Evolutionary conservation across 768 basidiomycete genomes (phyloP), one percentile per base, ranked within the genome.

Genomic region (Tephrocybe sp.): DNA sequence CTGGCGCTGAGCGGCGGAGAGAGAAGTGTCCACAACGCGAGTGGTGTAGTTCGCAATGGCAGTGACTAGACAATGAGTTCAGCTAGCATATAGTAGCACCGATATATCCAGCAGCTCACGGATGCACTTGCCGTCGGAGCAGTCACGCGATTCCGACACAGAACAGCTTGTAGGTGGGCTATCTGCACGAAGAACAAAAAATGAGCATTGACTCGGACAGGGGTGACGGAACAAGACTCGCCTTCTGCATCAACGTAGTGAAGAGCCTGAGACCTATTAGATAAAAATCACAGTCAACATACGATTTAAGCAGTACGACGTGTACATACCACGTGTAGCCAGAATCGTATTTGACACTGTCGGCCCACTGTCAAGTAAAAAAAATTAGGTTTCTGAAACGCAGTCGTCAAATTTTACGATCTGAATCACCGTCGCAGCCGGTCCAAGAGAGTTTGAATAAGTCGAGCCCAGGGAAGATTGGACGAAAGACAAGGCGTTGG

Each of bases 11-110:
- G 64, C 58, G 5, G 65, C 65, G 34, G 68, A 69, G 17, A 82
- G 68, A 5, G 65, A 61, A 4, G 73, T 70, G 45, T 78, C 64
- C 10, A 71, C 67, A 16, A 80, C 71, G 11, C 79, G 75, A 12
- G 63, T 68, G 3, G 80, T 83, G 58, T 81, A 82, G 62, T 82
- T 82, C 1, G 79, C 76, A 53, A 81, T 81, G 22, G 80, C 79
- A 32, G 69, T 73, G 49, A 81, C 79, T 81, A 1, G 23, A 5
- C 4, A 3, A 23, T 4, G 26, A 7, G 35, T 42, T 26, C 19
- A 34, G 22, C 12, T 2, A 66, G 62, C 58, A 43, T 62, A 53
- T 7, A 26, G 26, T 26, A 26, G 60, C 63, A 26, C 60, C 59
- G 17, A 12, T 19, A 20, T 41, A 65, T 52, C 17, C 33, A 34